Evolutionary conservation across 768 basidiomycete species (phyloP), one percentile per base, ranked within the genome.

Genomic region (Suillus hirtellus): DNA sequence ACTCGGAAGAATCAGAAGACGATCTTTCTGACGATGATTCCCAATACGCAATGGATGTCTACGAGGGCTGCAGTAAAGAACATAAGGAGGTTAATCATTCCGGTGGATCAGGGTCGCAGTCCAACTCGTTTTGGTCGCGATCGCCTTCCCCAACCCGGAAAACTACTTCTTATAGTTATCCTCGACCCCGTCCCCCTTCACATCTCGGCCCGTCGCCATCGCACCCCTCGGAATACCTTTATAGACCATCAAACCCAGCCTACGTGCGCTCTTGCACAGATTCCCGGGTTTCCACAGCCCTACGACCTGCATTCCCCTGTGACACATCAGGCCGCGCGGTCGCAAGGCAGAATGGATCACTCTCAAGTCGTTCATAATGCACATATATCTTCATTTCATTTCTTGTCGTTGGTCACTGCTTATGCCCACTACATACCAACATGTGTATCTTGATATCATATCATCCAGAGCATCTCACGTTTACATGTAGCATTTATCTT

Each of bases 241-340:
- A 74, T 59, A 69, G 66, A 52, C 75, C 73, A 3, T 74, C 75
- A 19, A 71, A 75, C 17, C 61, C 73, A 1, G 73, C 75, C 2
- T 74, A 74, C 60, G 73, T 73, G 10, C 66, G 75, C 27, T 74
- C 73, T 10, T 74, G 73, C 12, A 75, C 73, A 8, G 73, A 75
- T 65, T 67, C 73, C 21, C 67, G 68, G 67, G 73, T 76, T n/a
- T 76, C 75, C 60, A 75, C 73, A 2, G 75, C 75, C 4, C 62
- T 76, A 55, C 72, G 73, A 6, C 73, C 73, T 34, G 73, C 73
- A 38, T 75, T 75, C 68, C 71, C 75, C 58, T 63, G 56, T 58
- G 56, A 58, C 56, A 42, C 56, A 1, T 58, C 56, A 17, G 56
- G 56, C 19, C 56, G 56, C 24, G 56, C 40, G 6, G 40, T 58